Base-by-base conservation (phyloP, 352 stramenopile genomes). In the Phytophthora kernoviae region DNA sequence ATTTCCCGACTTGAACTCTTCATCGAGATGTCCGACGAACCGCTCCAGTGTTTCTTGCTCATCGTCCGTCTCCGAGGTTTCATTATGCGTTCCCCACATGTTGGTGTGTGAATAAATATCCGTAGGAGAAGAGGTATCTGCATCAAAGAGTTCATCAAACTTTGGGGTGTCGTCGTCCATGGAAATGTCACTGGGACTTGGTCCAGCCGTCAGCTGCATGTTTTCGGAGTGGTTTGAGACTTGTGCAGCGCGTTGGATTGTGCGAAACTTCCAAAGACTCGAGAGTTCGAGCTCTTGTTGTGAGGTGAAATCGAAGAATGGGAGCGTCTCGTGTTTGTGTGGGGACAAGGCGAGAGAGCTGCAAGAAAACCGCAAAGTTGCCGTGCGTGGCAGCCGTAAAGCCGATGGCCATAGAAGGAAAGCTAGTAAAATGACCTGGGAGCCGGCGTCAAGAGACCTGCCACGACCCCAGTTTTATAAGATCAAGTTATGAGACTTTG, bases 331-430 rank as follows among this genome's bases (percentile, higher is more conserved):
- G 41, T 4, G 26, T 39, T 26, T 21, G 27, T 27, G 12, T 24
- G 40, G 33, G 5, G 17, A 21, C 45, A 33, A 24, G 18, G 27
- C 18, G 50, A 65, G 45, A 63, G 58, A 58, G 55, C 65, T 67
- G 63, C 63, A 53, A 64, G 68, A 73, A 73, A 76, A 43, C 63
- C 18, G 63, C 68, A 34, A 75, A 75, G 52, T 17, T 32, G 54
- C 70, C 36, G 68, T 65, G 64, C 51, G 68, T 69, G 33, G 60
- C 57, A 67, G 62, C 57, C 62, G 63, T 75, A 59, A 47, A 73
- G 62, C 54, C 54, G 51, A 66, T 68, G 63, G 45, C 17, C 46
- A 56, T 66, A 44, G 62, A 75, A 37, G 32, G 55, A 30, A 30
- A 30, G 6, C n/a, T n/a, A 30, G 24, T 30, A 65, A 72, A 76